These are phyloP conservation scores for Patellaria atrata DNA, from an alignment of 495 filamentous ascomycete species.

Conservation along the genomic window DNA sequence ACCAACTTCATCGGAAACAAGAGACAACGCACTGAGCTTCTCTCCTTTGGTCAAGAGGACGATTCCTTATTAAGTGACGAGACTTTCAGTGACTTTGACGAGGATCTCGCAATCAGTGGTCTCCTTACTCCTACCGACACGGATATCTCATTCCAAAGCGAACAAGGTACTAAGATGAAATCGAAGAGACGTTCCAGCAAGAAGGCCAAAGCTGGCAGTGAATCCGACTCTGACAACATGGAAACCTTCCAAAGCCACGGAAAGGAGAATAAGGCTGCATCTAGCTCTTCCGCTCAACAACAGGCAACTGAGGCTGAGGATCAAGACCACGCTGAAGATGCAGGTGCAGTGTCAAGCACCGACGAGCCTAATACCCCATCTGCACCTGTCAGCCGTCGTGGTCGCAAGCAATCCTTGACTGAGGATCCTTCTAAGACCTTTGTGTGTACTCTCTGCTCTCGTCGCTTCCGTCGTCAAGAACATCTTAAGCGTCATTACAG, in stretches of 20 bases:
- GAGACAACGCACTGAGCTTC: conserved; percentile 56
- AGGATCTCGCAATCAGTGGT: conserved; percentile 42
- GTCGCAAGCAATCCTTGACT: conserved; percentile 95
- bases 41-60: conserved; percentile 45
- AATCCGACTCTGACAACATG: conserved; percentile 29
- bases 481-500: conserved; percentile 98
- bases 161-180: conserved; percentile 31
- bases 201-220: conserved; percentile 33
- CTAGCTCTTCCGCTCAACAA: conserved; percentile 25
- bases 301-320: conserved; percentile 28
- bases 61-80: conserved; percentile 63
- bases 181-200: conserved; percentile 48
- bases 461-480: conserved; percentile 96
- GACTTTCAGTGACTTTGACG: conserved; percentile 62
- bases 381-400: conserved; percentile 70
- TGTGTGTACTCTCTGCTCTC: conserved; percentile 86
- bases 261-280: conserved; percentile 22
- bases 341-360: conserved; percentile 24
- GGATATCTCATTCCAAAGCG: conserved; percentile 27
- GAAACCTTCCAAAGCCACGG: conserved; percentile 24
- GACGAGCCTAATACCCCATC: conserved; percentile 25
- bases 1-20: conserved; percentile 56
- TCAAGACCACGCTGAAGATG: conserved; percentile 20
- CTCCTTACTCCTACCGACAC: conserved; percentile 30
- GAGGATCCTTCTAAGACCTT: conserved; percentile 98